A percentile compares a stretch with the other conserved stretches of the same genome.
Evolutionary conservation across 1,139 yeast species (phyloP).

Genomic region (Geotrichum europaeum): DNA sequence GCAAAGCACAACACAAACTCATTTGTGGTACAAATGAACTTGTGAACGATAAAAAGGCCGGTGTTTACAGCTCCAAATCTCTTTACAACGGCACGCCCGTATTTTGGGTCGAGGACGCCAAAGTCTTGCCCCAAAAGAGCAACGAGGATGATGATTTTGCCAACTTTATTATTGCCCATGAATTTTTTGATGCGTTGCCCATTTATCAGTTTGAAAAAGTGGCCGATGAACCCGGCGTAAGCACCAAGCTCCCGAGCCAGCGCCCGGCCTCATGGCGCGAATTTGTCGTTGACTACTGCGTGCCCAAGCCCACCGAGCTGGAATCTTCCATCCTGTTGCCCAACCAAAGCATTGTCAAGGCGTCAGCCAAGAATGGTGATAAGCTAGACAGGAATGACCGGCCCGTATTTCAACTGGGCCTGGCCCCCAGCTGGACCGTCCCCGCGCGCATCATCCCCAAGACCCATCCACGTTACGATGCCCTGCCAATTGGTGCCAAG

Average conservation of each 20-base stretch:
- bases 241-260: slow-evolving; percentile 18
- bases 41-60: slow-evolving; percentile 31
- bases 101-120: slow-evolving; percentile 67
- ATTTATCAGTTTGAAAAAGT: slow-evolving; percentile 63
- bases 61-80: slow-evolving; percentile 34
- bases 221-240: slow-evolving; percentile 24
- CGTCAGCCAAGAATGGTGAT: slow-evolving; percentile 16
- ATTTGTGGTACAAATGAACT: slow-evolving; percentile 41
- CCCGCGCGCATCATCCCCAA: slow-evolving; percentile 54
- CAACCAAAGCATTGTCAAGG: slow-evolving; percentile 24
- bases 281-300: slow-evolving; percentile 52
- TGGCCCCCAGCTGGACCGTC: slow-evolving; percentile 58
- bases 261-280: slow-evolving; percentile 67
- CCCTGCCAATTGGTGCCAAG: slow-evolving; percentile 50
- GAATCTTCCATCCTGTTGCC: slow-evolving; percentile 28
- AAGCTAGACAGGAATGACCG: slow-evolving; percentile 33
- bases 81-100: slow-evolving; percentile 48
- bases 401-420: slow-evolving; percentile 49
- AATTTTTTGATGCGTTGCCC: slow-evolving; percentile 83
- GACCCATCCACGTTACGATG: slow-evolving; percentile 47
- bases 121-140: slow-evolving; percentile 39
- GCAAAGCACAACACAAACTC: slow-evolving; percentile 49
- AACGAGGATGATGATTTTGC: slow-evolving; percentile 36
- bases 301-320: slow-evolving; percentile 20
- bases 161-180: slow-evolving; percentile 73